phyloP scores from a whole-genome alignment of 495 filamentous ascomycete species.

The Tuber magnatum region DNA sequence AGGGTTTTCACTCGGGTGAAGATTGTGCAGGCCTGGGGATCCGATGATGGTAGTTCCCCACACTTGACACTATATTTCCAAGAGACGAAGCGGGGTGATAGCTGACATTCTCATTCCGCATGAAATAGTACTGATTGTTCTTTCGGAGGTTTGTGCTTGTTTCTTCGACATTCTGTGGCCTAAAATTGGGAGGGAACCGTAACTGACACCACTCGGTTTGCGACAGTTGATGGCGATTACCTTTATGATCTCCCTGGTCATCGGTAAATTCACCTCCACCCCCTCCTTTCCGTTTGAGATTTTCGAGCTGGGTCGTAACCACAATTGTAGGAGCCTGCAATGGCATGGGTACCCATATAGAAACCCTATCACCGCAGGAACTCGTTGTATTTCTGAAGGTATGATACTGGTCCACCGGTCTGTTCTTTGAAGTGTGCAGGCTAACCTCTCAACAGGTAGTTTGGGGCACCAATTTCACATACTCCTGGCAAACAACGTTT shows the following conservation, averaged over 20 bases:
- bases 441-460: neutral
- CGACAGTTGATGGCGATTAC: neutral
- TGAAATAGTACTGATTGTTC: conserved; percentile 5
- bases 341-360: conserved; percentile 12
- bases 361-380: neutral
- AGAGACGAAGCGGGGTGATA: neutral
- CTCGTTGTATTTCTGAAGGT: conserved; percentile 1
- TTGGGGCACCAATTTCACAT: neutral
- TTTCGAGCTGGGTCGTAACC: neutral
- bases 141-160: conserved; percentile 11
- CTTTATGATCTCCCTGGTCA: conserved; percentile 3
- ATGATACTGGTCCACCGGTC: neutral
- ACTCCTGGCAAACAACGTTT: neutral
- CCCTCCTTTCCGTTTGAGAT: neutral
- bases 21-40: neutral
- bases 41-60: conserved; percentile 6
- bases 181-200: neutral
- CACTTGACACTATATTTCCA: neutral
- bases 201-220: neutral
- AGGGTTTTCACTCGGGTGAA: conserved; percentile 8
- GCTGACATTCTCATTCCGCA: neutral
- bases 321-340: neutral
- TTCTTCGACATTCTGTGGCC: neutral
- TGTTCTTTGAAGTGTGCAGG: neutral
- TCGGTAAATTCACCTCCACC: conserved; percentile 2